A percentile compares a stretch with the other conserved stretches of the same genome.
Evolutionary conservation across 345 rosid genomes (phyloP).

Genomic region (Euphorbia tirucalli): DNA sequence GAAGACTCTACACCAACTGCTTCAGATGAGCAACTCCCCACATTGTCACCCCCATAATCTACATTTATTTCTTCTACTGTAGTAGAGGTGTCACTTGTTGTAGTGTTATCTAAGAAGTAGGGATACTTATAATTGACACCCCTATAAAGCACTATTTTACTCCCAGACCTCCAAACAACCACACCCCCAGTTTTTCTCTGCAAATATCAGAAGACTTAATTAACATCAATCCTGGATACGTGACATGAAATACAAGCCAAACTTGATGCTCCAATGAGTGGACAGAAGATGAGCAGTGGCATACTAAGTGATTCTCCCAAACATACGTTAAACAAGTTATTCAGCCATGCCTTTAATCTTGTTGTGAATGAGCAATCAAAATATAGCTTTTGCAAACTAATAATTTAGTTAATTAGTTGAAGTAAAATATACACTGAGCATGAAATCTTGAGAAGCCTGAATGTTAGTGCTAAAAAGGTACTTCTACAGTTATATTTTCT

Average conservation of each 20-base stretch:
- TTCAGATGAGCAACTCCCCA: slow-evolving; percentile 27
- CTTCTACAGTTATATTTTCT: neutral
- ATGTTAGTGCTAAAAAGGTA: too few relatives aligned
- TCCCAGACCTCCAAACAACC: slow-evolving; percentile 95
- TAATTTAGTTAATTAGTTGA: neutral
- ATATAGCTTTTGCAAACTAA: neutral
- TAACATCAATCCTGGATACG: neutral
- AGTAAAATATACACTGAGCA: neutral
- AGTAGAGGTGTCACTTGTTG: slow-evolving; percentile 28
- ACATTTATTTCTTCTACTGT: slow-evolving; percentile 21
- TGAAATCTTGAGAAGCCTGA: too few relatives aligned
- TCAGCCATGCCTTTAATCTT: neutral
- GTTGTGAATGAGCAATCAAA: neutral
- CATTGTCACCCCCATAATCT: slow-evolving; percentile 28
- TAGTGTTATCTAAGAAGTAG: slow-evolving; percentile 55
- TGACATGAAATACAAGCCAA: neutral
- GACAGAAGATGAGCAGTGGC: neutral
- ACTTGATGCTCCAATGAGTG: neutral
- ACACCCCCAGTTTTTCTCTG: slow-evolving; percentile 95
- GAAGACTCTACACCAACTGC: slow-evolving; percentile 24
- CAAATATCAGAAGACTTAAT: slow-evolving; percentile 15
- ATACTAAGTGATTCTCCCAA: neutral
- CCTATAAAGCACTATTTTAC: slow-evolving; percentile 76
- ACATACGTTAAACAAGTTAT: neutral
- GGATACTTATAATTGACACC: slow-evolving; percentile 80